These are phyloP conservation scores for Albifimbria verrucaria DNA, from an alignment of 2,329 filamentous ascomycete species.

Conservation along the genomic window DNA sequence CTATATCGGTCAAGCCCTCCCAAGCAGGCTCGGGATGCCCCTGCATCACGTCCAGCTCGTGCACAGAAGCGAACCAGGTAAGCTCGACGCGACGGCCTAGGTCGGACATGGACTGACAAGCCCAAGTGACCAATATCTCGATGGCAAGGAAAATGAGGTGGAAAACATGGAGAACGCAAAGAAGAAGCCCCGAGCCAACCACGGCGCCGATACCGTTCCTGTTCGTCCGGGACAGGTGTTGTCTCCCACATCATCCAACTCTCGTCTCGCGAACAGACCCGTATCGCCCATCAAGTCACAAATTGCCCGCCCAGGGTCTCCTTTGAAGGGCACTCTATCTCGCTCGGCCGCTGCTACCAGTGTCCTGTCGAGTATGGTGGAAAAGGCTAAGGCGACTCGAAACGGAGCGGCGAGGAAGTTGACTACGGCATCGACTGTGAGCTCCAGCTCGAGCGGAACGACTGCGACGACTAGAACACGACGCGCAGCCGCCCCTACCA, in stretches of 20 bases:
- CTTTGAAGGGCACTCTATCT: constrained; percentile 49
- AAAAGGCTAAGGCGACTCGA: constrained; percentile 57
- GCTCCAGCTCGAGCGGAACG: constrained; percentile 34
- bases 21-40: constrained; percentile 26
- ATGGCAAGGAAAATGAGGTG: constrained; percentile 75
- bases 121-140: constrained; percentile 58
- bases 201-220: constrained; percentile 35
- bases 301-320: constrained; percentile 57
- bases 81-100: constrained; percentile 13
- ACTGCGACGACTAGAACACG: constrained; percentile 30
- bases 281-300: constrained; percentile 55
- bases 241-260: constrained; percentile 81
- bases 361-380: constrained; percentile 54
- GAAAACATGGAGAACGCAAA: constrained; percentile 62
- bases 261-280: constrained; percentile 52
- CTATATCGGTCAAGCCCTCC: constrained; percentile 30
- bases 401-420: constrained; percentile 44
- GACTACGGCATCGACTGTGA: constrained; percentile 41
- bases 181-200: constrained; percentile 54
- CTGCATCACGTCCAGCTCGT: constrained; percentile 19
- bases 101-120: constrained; percentile 17
- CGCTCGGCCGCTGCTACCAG: constrained; percentile 40
- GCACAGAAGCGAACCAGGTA: constrained; percentile 52
- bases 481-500: constrained; percentile 31
- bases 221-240: constrained; percentile 58